Base-by-base conservation (phyloP, 768 basidiomycete genomes). In the Hygrocybe punicea region DNA sequence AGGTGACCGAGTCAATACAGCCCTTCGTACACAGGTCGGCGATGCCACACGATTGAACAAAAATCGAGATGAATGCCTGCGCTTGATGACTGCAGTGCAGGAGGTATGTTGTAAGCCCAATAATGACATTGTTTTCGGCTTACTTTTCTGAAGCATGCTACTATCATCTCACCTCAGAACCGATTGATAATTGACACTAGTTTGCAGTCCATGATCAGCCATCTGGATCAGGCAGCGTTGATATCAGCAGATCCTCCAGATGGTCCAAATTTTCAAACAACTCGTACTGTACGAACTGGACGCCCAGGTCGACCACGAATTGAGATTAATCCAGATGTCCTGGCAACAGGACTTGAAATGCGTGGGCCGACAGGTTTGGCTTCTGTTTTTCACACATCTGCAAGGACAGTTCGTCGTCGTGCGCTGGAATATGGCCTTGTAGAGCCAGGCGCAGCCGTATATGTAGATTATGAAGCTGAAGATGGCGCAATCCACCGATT, bases 251-350 rank as follows among this genome's bases (percentile, higher is more conserved):
- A 29, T 29, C 29, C 29, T 29, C 29, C 29, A 29, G 29, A 29
- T 29, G 29, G 29, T 29, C 29, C 29, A 29, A 29, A 29, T 29
- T 29, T 29, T 29, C 29, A 29, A 29, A 29, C 29, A 29, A 29
- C 29, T 29, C 29, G 29, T 29, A 29, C 29, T 29, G 29, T 29
- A 29, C 29, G 8, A 29, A 29, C 29, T 29, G 63, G 63, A 2
- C n/a, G 39, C 2, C 58, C 29, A 34, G 71, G 72, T 1, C 62
- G 67, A 2, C 72, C 72, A 1, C 47, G 62, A 5, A 60, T 69
- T 3, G 58, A 65, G 10, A 72, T 73, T 19, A 64, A 74, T 39
- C 61, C 57, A 3, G 51, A 62, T 4, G 61, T 72, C 34, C 62
- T 72, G 1, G 34, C 55, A 21, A 48, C 58, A 46, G 62, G 65